Percentiles rank a stretch among this genome's conserved stretches.
Conservation (phyloP, 116 monocot genomes). For the Dioscorea cayenensis region DNA sequence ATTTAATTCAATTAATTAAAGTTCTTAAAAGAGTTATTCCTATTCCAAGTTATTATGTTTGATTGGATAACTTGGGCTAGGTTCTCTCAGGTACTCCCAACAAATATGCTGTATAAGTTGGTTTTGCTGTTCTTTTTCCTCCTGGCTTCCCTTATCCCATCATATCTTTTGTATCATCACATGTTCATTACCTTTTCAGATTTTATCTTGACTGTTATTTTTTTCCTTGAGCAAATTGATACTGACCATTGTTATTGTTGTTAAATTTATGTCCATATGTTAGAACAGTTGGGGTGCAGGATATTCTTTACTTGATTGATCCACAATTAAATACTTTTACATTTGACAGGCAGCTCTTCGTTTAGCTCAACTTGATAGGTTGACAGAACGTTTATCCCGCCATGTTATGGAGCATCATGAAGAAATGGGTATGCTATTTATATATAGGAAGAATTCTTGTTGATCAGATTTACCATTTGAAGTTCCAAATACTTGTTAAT, state of each 20-base stretch:
- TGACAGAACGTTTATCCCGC: constrained; percentile 73
- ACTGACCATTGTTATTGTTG: neutral
- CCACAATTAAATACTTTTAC: neutral
- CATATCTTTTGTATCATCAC: neutral
- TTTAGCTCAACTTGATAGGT: constrained; percentile 77
- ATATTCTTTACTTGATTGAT: neutral
- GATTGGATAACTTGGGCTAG: no score
- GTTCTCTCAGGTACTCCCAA: no score
- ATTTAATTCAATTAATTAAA: no score
- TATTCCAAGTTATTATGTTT: no score
- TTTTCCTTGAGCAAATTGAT: neutral
- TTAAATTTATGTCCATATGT: neutral
- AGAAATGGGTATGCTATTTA: constrained; percentile 76
- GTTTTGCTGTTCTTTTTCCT: no score
- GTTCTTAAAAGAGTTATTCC: no score
- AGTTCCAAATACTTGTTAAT: no score
- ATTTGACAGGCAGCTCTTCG: constrained; percentile 73
- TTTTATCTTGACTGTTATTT: no score
- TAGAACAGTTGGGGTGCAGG: neutral
- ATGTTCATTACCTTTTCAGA: neutral
- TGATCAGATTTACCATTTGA: neutral
- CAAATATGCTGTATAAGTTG: no score
- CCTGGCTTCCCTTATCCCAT: no score
- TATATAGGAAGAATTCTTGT: neutral
- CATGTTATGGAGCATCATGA: constrained; percentile 99